Conservation (phyloP, 148 eudicot species). For the Rhododendron molle region DNA sequence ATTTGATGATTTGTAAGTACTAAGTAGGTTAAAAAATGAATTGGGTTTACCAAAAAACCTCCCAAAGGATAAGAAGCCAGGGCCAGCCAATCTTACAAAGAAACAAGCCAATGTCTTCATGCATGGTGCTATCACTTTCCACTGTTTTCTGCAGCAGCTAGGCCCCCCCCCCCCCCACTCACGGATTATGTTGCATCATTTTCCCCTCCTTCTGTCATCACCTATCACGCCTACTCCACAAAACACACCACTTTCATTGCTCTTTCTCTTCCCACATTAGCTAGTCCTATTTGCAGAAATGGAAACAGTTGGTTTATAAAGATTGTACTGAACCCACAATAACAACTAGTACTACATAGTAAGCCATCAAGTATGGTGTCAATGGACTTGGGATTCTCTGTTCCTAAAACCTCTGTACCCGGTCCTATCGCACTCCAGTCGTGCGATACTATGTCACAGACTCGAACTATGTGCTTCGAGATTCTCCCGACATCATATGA, state of each 20-base stretch:
- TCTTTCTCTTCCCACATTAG: neutral
- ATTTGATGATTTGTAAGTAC: neutral
- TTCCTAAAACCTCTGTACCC: neutral
- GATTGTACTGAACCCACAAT: neutral
- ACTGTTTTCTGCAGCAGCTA: neutral
- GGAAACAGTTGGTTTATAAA: neutral
- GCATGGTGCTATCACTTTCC: constrained; percentile 1
- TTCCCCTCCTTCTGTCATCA: neutral
- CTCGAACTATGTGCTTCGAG: neutral
- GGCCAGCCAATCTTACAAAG: neutral
- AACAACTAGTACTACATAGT: no score
- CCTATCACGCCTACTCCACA: constrained; percentile 2
- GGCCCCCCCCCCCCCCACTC: neutral
- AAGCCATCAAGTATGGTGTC: neutral
- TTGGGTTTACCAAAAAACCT: neutral
- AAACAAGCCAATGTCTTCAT: neutral
- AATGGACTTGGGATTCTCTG: neutral
- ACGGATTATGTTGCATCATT: neutral
- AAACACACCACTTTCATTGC: neutral
- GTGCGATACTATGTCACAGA: neutral
- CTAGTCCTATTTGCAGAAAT: neutral
- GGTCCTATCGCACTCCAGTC: neutral
- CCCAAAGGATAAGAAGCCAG: neutral
- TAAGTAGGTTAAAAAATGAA: neutral
- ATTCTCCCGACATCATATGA: neutral